Evolutionary conservation across 306 rosid species (phyloP), one percentile per base, ranked within the genome.

Genomic region (Glycine tomentella): DNA sequence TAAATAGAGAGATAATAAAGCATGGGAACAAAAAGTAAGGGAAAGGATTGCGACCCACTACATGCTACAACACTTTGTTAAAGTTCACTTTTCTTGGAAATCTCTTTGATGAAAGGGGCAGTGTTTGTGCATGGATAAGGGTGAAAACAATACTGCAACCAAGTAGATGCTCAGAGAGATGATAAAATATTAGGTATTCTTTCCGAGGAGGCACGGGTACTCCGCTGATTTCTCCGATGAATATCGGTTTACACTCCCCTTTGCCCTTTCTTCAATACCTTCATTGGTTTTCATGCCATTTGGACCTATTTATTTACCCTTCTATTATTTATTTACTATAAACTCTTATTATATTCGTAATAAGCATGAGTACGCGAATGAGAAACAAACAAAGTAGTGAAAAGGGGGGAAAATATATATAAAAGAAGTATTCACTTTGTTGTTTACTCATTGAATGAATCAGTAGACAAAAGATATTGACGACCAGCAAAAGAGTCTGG

Each of bases 221-320:
- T 90, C 98, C 95, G 95, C 94, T 91, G 90, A 91, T 93, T 89
- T 91, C 93, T 93, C 97, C 98, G 11, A 93, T 82, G 89, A 80
- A 87, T 36, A 82, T 62, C 44, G 68, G 7, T 62, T 62, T 25
- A 40, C 44, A 40, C 44, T 4, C 44, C 44, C 44, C 7, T 8
- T 10, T 12, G 3, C 44, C 25, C n/a, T 52, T 25, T 2, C 31
- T 25, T 25, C 31, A 25, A 25, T 3, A 50, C 80, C 65, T 58
- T 80, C 78, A 82, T 84, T 81, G 77, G 48, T 84, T 82, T 85
- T 79, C 85, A 76, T 53, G 84, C 51, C 31, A 25, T 25, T 25
- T 25, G 31, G 31, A 25, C 31, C 31, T 25, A 25, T 25, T 25
- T 25, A 25, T 25, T 25, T 25, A 25, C 31, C 31, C 31, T 25